A percentile compares a stretch with the other conserved stretches of the same genome.
phyloP scores from a whole-genome alignment of 495 filamentous ascomycete genomes.

The Podospora bellae-mahoneyi region DNA sequence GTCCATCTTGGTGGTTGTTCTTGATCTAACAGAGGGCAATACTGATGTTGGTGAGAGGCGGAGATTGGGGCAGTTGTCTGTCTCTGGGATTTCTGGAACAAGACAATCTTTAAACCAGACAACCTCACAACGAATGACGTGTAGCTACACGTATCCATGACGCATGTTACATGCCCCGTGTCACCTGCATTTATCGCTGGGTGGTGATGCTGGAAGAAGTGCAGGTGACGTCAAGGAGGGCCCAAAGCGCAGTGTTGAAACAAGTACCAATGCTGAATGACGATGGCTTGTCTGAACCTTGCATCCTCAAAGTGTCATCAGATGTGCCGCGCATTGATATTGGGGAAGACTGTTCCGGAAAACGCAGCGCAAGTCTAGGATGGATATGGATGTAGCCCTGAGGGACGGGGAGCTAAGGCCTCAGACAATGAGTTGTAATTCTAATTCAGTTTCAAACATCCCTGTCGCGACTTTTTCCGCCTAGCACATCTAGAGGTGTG shows the following conservation, averaged over 20 bases:
- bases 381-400: too few species aligned
- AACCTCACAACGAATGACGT: background rate
- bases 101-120: background rate
- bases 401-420: too few species aligned
- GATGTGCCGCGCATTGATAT: background rate
- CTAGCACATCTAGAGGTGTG: too few species aligned
- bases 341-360: background rate
- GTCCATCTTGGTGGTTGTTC: slow-evolving; percentile 14
- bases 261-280: background rate
- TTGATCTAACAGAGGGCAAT: background rate
- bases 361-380: background rate
- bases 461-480: too few species aligned
- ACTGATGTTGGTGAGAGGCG: background rate
- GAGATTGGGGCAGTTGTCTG: background rate
- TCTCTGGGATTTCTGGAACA: background rate
- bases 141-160: background rate
- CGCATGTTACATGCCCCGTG: background rate
- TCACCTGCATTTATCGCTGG: background rate
- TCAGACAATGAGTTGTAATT: too few species aligned
- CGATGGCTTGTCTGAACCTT: background rate
- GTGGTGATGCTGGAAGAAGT: background rate
- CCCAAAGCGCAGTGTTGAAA: background rate
- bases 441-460: too few species aligned
- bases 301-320: background rate
- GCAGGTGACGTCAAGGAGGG: background rate